A percentile compares a stretch with the other conserved stretches of the same genome.
Conservation (phyloP, 495 filamentous ascomycete genomes). For the Aspergillus diversus region DNA sequence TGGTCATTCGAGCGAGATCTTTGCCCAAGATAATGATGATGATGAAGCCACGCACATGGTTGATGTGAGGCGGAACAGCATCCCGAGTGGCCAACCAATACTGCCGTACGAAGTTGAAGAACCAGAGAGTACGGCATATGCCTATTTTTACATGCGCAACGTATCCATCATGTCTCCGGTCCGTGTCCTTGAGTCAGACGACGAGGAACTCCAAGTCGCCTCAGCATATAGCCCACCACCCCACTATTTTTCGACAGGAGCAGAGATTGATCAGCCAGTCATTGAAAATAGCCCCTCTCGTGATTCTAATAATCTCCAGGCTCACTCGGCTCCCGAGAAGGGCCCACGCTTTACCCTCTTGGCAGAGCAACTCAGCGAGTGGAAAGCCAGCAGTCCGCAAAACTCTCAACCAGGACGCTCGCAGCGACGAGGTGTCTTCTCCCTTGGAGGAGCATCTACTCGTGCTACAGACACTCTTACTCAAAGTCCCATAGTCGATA, state of each 20-base stretch:
- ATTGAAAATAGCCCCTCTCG: constrained; percentile 4
- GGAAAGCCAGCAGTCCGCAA: constrained; percentile 57
- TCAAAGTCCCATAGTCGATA: background rate
- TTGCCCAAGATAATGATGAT: constrained; percentile 24
- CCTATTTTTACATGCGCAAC: constrained; percentile 15
- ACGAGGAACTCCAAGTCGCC: background rate
- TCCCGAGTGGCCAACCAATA: constrained; percentile 7
- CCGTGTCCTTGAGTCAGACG: constrained; percentile 1
- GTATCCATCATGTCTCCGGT: constrained; percentile 7
- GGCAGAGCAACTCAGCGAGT: constrained; percentile 59
- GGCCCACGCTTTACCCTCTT: constrained; percentile 63
- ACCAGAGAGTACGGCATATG: constrained; percentile 17
- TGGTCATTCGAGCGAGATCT: constrained; percentile 19
- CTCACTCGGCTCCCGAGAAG: constrained; percentile 31
- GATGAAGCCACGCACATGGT: constrained; percentile 26
- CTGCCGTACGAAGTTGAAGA: constrained; percentile 28
- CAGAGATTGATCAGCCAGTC: constrained; percentile 18
- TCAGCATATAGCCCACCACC: background rate
- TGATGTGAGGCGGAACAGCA: constrained; percentile 11
- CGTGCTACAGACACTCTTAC: background rate
- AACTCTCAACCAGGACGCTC: constrained; percentile 44
- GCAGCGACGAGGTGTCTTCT: constrained; percentile 49
- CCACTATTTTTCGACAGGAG: background rate
- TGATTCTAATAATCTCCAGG: constrained; percentile 13
- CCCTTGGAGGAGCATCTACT: constrained; percentile 35